Conservation (phyloP, 768 basidiomycete species). For the Dictyophora rubrovolvata region DNA sequence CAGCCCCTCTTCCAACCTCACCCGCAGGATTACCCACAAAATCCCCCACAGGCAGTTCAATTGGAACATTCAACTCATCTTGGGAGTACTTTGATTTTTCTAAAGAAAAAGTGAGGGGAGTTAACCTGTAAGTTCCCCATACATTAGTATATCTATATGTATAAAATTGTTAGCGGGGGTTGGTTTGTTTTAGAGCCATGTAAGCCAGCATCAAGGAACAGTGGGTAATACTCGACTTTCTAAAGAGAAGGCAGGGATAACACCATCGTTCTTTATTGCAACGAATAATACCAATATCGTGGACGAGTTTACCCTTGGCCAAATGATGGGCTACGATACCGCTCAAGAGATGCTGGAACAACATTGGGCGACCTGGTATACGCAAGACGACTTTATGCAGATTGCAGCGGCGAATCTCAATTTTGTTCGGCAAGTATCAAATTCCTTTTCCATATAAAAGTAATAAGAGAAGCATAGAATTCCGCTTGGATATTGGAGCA, state of each 20-base stretch:
- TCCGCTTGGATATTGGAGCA: constrained; percentile 70
- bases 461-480: constrained; percentile 32
- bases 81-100: constrained; percentile 33
- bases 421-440: constrained; percentile 47
- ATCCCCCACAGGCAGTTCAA: not conserved
- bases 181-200: constrained; percentile 48
- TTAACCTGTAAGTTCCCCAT: constrained; percentile 44
- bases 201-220: not conserved
- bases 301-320: constrained; percentile 55
- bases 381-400: constrained; percentile 46
- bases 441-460: not conserved
- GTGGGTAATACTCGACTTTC: too few species aligned
- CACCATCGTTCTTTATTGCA: constrained; percentile 59
- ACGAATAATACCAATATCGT: constrained; percentile 46
- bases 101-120: constrained; percentile 39
- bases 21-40: not conserved
- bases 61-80: not conserved
- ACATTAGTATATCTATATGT: not conserved
- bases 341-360: constrained; percentile 35
- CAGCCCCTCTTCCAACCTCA: constrained; percentile 1
- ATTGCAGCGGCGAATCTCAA: constrained; percentile 60
- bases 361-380: constrained; percentile 42
- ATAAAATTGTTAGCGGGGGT: constrained; percentile 34
- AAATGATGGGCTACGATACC: constrained; percentile 33
- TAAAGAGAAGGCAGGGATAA: constrained; percentile 58